Percentiles rank a stretch among this genome's conserved stretches.
Conservation (phyloP, 2,329 filamentous ascomycete species). For the Apiospora pterosperma region DNA sequence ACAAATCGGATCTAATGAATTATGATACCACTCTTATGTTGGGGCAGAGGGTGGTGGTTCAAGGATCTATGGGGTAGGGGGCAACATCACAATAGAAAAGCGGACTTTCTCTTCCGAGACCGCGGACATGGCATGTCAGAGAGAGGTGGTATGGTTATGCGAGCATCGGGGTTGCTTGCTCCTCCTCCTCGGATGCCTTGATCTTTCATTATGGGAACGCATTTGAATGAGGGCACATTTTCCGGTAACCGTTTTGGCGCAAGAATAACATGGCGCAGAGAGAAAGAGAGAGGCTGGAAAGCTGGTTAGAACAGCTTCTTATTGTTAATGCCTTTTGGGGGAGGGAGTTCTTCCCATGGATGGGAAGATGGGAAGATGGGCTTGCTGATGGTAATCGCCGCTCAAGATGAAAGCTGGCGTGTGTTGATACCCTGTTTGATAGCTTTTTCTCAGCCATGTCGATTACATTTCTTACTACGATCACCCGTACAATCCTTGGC, state of each 20-base stretch:
- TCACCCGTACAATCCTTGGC: neutral
- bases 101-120: neutral
- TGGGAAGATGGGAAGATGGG: neutral
- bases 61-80: neutral
- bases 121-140: neutral
- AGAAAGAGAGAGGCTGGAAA: neutral
- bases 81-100: neutral
- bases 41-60: neutral
- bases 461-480: neutral
- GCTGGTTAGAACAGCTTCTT: neutral
- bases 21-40: neutral
- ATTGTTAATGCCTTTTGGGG: neutral
- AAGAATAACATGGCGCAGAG: too few species aligned
- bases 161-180: neutral
- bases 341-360: neutral
- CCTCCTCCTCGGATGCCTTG: neutral
- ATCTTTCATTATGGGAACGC: neutral
- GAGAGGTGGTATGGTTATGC: neutral
- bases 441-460: neutral
- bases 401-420: neutral
- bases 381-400: neutral
- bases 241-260: neutral
- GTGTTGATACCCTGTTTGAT: conserved; percentile 3
- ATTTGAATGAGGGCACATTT: neutral
- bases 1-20: neutral